Percentiles rank a stretch among this genome's conserved stretches.
Evolutionary conservation across 441 rosid species (phyloP).

Genomic region (Isatis lusitanica): DNA sequence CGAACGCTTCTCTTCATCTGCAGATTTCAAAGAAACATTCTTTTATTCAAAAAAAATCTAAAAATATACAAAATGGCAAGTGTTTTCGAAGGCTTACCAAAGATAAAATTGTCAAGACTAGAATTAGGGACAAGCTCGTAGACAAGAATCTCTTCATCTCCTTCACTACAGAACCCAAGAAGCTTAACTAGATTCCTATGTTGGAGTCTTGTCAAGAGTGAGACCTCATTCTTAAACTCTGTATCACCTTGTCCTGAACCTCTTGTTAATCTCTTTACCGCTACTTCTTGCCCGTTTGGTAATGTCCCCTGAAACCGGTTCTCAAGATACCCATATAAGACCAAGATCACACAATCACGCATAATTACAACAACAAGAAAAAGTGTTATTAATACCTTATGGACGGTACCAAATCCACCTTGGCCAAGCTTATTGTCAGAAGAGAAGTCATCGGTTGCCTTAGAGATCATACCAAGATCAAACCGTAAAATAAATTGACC

Average conservation of each 20-base stretch:
- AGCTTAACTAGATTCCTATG: slow-evolving; percentile 56
- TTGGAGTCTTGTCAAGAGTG: slow-evolving; percentile 47
- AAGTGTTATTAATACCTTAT: not conserved
- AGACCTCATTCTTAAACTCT: slow-evolving; percentile 59
- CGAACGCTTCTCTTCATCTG: slow-evolving; percentile 26
- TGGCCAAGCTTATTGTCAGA: slow-evolving; percentile 26
- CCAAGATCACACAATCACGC: not conserved
- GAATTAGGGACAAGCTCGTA: slow-evolving; percentile 50
- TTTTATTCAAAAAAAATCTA: not conserved
- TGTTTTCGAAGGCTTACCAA: slow-evolving; percentile 29
- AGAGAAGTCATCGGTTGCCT: slow-evolving; percentile 26
- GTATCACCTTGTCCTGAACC: slow-evolving; percentile 42
- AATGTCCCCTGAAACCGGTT: slow-evolving; percentile 44
- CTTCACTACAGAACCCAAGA: slow-evolving; percentile 47
- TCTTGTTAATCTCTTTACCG: slow-evolving; percentile 48
- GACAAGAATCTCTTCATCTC: slow-evolving; percentile 47
- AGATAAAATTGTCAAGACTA: slow-evolving; percentile 50
- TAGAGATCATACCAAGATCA: slow-evolving; percentile 19
- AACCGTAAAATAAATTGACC: slow-evolving; percentile 18
- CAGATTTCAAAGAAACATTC: not conserved
- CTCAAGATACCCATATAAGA: not conserved
- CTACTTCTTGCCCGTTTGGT: slow-evolving; percentile 40
- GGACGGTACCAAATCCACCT: slow-evolving; percentile 26
- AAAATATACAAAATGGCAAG: not conserved
- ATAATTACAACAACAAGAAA: not conserved